Percentiles rank a stretch among this genome's conserved stretches.
phyloP scores from a whole-genome alignment of 1,284 basidiomycete genomes.

The Ustilago loliicola region DNA sequence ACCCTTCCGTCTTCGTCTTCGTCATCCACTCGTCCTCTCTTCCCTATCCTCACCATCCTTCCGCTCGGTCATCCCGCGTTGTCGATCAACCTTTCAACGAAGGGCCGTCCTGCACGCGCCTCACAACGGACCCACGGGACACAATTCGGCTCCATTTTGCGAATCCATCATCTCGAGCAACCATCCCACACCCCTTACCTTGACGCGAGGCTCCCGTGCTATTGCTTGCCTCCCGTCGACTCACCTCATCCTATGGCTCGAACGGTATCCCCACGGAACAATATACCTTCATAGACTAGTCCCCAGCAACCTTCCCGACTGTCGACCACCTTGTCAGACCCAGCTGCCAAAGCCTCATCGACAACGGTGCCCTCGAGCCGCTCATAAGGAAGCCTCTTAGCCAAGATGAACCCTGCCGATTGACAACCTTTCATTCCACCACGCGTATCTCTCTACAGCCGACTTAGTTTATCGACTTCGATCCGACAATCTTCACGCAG shows the following conservation, averaged over 20 bases:
- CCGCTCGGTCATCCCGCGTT: background rate
- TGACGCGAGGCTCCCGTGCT: background rate
- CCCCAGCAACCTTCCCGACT: background rate
- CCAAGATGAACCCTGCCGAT: slow-evolving; percentile 10
- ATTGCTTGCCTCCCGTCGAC: background rate
- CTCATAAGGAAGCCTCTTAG: background rate
- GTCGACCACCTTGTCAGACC: background rate
- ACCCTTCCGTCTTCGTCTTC: background rate
- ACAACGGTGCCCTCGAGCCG: background rate
- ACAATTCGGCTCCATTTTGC: background rate
- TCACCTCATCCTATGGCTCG: background rate
- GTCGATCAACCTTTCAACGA: background rate
- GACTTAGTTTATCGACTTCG: background rate
- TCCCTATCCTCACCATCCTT: background rate
- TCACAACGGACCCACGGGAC: slow-evolving; percentile 5
- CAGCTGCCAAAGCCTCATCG: background rate
- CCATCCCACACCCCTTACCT: background rate
- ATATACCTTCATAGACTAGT: background rate
- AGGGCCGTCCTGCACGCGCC: background rate
- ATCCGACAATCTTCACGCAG: background rate
- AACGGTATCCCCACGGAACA: background rate
- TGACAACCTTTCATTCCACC: background rate
- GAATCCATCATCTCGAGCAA: background rate
- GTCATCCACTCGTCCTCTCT: background rate
- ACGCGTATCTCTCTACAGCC: background rate